Evolutionary conservation across 2,329 filamentous ascomycete genomes (phyloP).

Genomic region (Epichloe gansuensis): DNA sequence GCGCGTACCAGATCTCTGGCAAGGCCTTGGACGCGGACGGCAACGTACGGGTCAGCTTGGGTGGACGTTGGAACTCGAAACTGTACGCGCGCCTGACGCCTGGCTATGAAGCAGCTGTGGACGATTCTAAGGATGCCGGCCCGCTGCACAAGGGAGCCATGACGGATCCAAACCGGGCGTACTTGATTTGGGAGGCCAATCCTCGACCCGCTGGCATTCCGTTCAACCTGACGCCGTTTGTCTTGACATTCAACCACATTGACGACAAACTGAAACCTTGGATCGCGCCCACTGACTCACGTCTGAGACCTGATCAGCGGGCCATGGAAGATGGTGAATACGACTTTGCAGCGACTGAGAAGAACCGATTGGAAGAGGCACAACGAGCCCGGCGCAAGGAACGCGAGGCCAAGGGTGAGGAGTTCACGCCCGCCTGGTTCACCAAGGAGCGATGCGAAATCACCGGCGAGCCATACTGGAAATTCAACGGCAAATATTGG

Average conservation of each 20-base stretch:
- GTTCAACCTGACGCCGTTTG: slow-evolving; percentile 95
- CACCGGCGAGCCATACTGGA: slow-evolving; percentile 85
- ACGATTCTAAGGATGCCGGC: slow-evolving; percentile 34
- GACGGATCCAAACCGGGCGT: slow-evolving; percentile 59
- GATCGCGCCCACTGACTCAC: slow-evolving; percentile 83
- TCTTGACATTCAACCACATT: slow-evolving; percentile 83
- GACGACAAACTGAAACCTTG: slow-evolving; percentile 66
- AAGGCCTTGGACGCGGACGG: slow-evolving; percentile 71
- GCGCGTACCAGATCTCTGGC: slow-evolving; percentile 76
- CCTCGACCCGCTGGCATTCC: slow-evolving; percentile 70
- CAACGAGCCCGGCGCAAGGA: slow-evolving; percentile 64
- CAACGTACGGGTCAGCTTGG: slow-evolving; percentile 77
- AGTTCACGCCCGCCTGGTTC: slow-evolving; percentile 83
- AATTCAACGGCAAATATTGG: slow-evolving; percentile 86
- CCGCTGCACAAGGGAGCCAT: slow-evolving; percentile 36
- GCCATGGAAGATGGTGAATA: slow-evolving; percentile 99
- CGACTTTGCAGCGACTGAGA: slow-evolving; percentile 82
- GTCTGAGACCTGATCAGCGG: slow-evolving; percentile 84
- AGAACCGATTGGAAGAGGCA: slow-evolving; percentile 85
- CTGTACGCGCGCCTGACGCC: slow-evolving; percentile 89
- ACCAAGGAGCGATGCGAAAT: slow-evolving; percentile 55
- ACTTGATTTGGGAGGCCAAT: slow-evolving; percentile 88
- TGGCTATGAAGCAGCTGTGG: slow-evolving; percentile 67
- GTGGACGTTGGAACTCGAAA: slow-evolving; percentile 94
- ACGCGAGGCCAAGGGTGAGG: slow-evolving; percentile 65